These are phyloP conservation scores for Deinandra increscens DNA, from an alignment of 129 eudicot genomes.

Conservation along the genomic window DNA sequence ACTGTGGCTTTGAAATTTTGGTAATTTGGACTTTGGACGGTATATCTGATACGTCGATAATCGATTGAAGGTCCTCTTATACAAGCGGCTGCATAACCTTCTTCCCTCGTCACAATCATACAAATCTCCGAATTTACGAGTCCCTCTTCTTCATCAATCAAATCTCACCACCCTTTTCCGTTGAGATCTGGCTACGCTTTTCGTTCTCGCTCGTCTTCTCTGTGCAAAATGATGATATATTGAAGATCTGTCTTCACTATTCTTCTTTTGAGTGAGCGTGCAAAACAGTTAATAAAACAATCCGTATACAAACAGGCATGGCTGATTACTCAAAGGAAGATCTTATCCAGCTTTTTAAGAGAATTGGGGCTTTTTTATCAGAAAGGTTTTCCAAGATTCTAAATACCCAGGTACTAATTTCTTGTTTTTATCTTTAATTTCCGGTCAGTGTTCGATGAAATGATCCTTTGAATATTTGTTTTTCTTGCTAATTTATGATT, in stretches of 20 bases:
- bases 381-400: conserved; percentile 57
- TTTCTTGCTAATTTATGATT: neutral
- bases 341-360: conserved; percentile 55
- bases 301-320: conserved; percentile 34
- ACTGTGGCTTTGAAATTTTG: neutral
- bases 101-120: conserved; percentile 12
- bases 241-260: conserved; percentile 14
- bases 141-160: conserved; percentile 14
- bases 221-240: conserved; percentile 4
- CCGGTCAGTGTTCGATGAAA: conserved; percentile 19
- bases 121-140: conserved; percentile 18
- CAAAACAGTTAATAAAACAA: conserved; percentile 8
- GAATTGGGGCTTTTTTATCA: conserved; percentile 58
- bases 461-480: neutral
- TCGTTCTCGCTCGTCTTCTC: neutral
- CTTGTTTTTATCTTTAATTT: neutral
- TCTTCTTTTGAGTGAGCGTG: conserved; percentile 28
- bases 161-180: conserved; percentile 1
- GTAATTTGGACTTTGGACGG: neutral
- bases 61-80: neutral
- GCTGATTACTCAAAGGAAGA: conserved; percentile 80
- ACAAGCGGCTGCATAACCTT: conserved; percentile 26
- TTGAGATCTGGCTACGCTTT: conserved; percentile 19
- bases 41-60: neutral
- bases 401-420: conserved; percentile 46